Conservation (phyloP, 495 filamentous ascomycete species). For the Penicillium maclennaniae region DNA sequence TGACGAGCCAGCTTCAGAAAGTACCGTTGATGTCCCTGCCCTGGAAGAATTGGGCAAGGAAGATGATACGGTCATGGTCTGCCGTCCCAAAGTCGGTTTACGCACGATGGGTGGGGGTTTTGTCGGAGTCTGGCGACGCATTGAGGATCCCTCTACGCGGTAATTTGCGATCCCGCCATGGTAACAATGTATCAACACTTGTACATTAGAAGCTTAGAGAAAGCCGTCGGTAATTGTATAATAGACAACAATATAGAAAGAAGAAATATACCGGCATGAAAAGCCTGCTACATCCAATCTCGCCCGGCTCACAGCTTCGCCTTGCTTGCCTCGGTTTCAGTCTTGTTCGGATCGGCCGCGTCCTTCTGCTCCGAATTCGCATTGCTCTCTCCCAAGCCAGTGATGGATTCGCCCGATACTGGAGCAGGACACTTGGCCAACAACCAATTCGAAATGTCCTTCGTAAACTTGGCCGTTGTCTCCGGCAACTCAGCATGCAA, state of each 20-base stretch:
- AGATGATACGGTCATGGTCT: conserved; percentile 55
- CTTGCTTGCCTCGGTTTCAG: neutral
- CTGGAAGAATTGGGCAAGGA: conserved; percentile 17
- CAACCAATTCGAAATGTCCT: conserved; percentile 67
- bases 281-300: neutral
- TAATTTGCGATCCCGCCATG: conserved; percentile 2
- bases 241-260: neutral
- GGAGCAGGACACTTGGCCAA: neutral
- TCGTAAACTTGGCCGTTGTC: conserved; percentile 56
- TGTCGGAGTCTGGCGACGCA: conserved; percentile 60
- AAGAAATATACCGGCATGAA: neutral
- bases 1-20: conserved; percentile 7
- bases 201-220: conserved; percentile 1
- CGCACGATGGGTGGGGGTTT: conserved; percentile 66
- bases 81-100: conserved; percentile 64
- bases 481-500: conserved; percentile 68
- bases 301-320: conserved; percentile 10
- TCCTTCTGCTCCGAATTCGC: neutral
- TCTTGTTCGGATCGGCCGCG: neutral
- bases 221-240: neutral
- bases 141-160: conserved; percentile 29
- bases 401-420: neutral
- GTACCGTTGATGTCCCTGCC: neutral
- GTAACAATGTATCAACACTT: neutral
- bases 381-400: neutral